Percentiles rank a stretch among this genome's conserved stretches.
These are phyloP conservation scores for Pleurotus tuber-regium DNA, from an alignment of 768 basidiomycete genomes.

Conservation along the genomic window DNA sequence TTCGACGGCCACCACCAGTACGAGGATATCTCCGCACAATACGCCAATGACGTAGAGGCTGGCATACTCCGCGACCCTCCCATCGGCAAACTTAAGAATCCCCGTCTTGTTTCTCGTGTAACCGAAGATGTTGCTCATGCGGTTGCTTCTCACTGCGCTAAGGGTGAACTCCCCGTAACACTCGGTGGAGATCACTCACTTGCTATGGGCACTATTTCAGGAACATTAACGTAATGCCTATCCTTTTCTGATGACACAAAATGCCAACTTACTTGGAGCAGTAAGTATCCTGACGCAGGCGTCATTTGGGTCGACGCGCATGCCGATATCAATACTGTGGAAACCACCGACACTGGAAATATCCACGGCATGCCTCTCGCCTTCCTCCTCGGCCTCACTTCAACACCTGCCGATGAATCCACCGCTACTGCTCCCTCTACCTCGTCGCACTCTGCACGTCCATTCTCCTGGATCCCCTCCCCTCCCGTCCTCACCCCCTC, in stretches of 20 bases:
- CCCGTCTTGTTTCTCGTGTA: constrained; percentile 81
- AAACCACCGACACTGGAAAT: constrained; percentile 84
- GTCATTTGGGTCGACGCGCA: constrained; percentile 98
- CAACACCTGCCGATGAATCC: constrained; percentile 30
- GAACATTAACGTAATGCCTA: constrained; percentile 64
- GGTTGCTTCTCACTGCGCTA: constrained; percentile 72
- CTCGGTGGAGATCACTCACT: constrained; percentile 96
- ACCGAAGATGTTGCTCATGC: constrained; percentile 73
- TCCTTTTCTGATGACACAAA: constrained; percentile 1
- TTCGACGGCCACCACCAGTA: constrained; percentile 93
- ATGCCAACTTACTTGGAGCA: constrained; percentile 24
- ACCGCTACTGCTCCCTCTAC: constrained; percentile 29
- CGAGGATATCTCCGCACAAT: constrained; percentile 54
- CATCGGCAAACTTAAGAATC: constrained; percentile 89
- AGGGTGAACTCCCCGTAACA: constrained; percentile 83
- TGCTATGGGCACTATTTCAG: constrained; percentile 92
- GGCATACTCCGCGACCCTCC: constrained; percentile 58
- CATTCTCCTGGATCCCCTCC: constrained; percentile 54
- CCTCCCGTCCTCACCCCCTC: constrained; percentile 64
- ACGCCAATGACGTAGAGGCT: background rate
- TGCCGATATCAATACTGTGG: constrained; percentile 91
- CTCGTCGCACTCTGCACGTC: background rate
- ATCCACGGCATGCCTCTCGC: constrained; percentile 98
- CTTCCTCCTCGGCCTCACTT: constrained; percentile 72
- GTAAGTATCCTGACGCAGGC: constrained; percentile 75